phyloP scores from a whole-genome alignment of 129 eudicot species.

The Chrysanthemum seticuspe region DNA sequence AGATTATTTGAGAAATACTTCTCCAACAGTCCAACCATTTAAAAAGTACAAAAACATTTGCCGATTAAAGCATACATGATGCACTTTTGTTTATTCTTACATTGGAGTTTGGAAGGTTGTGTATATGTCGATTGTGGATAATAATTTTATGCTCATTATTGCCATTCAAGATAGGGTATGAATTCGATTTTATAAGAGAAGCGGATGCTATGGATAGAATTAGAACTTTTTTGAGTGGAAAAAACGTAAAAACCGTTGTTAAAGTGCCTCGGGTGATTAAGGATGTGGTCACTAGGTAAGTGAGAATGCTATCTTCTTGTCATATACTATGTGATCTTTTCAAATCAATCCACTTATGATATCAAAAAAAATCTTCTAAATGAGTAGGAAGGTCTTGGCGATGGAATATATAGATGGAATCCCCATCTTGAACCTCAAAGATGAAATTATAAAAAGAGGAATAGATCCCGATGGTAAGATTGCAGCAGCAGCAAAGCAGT shows the following conservation, averaged over 20 bases:
- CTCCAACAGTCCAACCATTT: no score
- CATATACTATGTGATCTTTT: neutral
- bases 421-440: constrained; percentile 88
- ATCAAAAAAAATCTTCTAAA: neutral
- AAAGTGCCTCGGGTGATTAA: constrained; percentile 67
- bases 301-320: neutral
- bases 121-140: constrained; percentile 22
- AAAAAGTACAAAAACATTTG: neutral
- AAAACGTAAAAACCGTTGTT: constrained; percentile 67
- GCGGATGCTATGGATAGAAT: constrained; percentile 93
- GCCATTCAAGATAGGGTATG: constrained; percentile 78
- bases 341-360: constrained; percentile 13
- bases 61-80: constrained; percentile 9
- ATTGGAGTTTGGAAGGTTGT: constrained; percentile 3
- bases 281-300: constrained; percentile 76
- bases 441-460: constrained; percentile 90
- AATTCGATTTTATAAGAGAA: constrained; percentile 91
- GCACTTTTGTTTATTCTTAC: neutral
- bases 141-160: constrained; percentile 31
- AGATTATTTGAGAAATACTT: no score
- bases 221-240: constrained; percentile 53
- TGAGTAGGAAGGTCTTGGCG: constrained; percentile 78
- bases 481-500: constrained; percentile 93
- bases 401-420: constrained; percentile 93
- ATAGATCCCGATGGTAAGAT: constrained; percentile 76